These are phyloP conservation scores for Blattamonas nauphoetae DNA, from an alignment of 78 protist species.

Conservation along the genomic window DNA sequence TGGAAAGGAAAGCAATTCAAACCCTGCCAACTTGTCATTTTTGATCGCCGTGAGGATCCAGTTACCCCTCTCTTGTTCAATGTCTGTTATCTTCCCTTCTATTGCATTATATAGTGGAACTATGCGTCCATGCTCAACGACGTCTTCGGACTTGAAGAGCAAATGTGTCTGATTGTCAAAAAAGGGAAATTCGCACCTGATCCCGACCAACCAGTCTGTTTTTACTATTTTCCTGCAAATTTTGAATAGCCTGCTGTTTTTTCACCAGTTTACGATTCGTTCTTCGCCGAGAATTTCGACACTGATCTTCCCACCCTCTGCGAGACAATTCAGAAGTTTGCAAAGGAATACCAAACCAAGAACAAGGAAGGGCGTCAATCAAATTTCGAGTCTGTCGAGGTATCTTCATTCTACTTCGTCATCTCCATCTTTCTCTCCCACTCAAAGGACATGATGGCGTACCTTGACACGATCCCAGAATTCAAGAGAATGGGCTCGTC, in stretches of 20 bases:
- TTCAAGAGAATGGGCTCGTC: not conserved
- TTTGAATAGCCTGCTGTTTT: not conserved
- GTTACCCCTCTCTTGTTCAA: constrained; percentile 12
- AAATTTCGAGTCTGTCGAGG: not conserved
- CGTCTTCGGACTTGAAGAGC: constrained; percentile 12
- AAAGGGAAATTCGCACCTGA: not conserved
- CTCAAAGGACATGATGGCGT: constrained; percentile 15
- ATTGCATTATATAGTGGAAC: constrained; percentile 1
- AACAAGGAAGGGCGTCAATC: not conserved
- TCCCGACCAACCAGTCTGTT: not conserved
- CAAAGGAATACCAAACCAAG: not conserved
- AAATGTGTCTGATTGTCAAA: not conserved
- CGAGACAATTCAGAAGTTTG: constrained; percentile 1
- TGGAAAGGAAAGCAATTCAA: not conserved
- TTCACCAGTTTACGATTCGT: constrained; percentile 15
- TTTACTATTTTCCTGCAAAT: not conserved
- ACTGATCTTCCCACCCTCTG: constrained; percentile 6
- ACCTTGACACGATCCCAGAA: constrained; percentile 15
- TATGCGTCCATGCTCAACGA: constrained; percentile 23
- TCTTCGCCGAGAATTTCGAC: constrained; percentile 22
- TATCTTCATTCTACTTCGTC: not conserved
- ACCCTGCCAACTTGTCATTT: not conserved
- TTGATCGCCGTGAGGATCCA: constrained; percentile 25
- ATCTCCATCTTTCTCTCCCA: not conserved
- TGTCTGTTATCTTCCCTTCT: not conserved